phyloP scores from a whole-genome alignment of 1,284 basidiomycete genomes.

The Acaromyces ingoldii region DNA sequence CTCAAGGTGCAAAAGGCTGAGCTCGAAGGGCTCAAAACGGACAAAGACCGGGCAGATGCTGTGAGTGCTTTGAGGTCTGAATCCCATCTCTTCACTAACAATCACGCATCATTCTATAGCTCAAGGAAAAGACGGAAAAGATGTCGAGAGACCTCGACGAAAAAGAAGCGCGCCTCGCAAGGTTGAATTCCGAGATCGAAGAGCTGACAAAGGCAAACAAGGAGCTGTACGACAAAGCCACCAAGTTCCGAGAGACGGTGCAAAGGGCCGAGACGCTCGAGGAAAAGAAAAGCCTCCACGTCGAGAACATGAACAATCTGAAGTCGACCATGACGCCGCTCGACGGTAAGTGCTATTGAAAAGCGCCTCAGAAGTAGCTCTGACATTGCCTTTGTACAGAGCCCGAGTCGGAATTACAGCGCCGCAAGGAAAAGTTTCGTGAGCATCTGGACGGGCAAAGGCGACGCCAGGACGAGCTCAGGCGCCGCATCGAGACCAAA shows the following conservation, averaged over 20 bases:
- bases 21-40: conserved; percentile 70
- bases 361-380: neutral
- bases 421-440: conserved; percentile 68
- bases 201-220: conserved; percentile 67
- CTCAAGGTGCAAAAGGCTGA: conserved; percentile 90
- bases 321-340: conserved; percentile 61
- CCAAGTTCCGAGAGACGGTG: conserved; percentile 78
- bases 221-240: conserved; percentile 74
- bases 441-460: conserved; percentile 61
- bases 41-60: conserved; percentile 79
- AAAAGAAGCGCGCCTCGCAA: conserved; percentile 34
- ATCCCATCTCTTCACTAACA: too few species aligned
- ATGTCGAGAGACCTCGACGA: conserved; percentile 18
- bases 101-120: neutral
- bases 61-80: neutral
- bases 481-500: conserved; percentile 58
- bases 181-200: conserved; percentile 38
- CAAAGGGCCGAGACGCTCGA: conserved; percentile 67
- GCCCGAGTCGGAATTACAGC: conserved; percentile 68
- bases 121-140: neutral
- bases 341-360: conserved; percentile 57
- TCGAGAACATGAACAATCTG: conserved; percentile 64
- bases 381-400: conserved; percentile 55
- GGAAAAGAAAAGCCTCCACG: conserved; percentile 64
- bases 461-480: conserved; percentile 57